Base-by-base conservation (phyloP, 441 rosid species). In the Manihot esculenta region DNA sequence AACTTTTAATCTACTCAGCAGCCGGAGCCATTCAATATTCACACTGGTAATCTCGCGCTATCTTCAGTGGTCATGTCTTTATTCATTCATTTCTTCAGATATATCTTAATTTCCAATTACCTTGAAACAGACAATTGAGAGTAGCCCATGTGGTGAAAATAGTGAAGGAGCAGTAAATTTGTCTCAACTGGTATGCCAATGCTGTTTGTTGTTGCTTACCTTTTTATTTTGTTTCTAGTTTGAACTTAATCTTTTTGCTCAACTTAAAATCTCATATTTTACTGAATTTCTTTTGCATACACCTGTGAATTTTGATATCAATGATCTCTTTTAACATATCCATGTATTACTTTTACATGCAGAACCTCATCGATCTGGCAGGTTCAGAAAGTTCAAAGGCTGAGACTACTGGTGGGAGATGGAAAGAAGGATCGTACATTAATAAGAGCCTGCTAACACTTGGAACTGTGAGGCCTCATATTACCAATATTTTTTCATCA, bases 341-440 rank as follows among this genome's bases (percentile, higher is more conserved):
- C 73, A 69, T 72, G 50, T 77, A 72, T 78, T 75, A 83, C 83
- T 84, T 80, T 66, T 84, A 76, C 76, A 55, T 86, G 98, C 97
- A 96, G 99, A 91, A 93, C 86, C 97, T 96, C 81, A 93, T 96
- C 84, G 99, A 96, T 88, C 93, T 96, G 85, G 99, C 99, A 80
- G 99, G 99, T 88, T 96, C 99, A 45, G 99, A 96, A 87, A 96
- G 99, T 81, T 93, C 99, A 10, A 96, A 90, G 84, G 98, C 91
- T 70, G 97, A 89, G 89, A 94, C 98, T 30, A 92, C 86, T 78
- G 98, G 99, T 64, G 49, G 87, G 75, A 91, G 99, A 76, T 86
- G 97, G 68, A 93, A 90, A 80, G 99, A 96, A 82, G 99, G 99
- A 78, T 92, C 98, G 48, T 93, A 96, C 74, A 96, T 96, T 68